These are phyloP conservation scores for Microcyclospora tardicrescens DNA, from an alignment of 2,329 filamentous ascomycete genomes.

Conservation along the genomic window DNA sequence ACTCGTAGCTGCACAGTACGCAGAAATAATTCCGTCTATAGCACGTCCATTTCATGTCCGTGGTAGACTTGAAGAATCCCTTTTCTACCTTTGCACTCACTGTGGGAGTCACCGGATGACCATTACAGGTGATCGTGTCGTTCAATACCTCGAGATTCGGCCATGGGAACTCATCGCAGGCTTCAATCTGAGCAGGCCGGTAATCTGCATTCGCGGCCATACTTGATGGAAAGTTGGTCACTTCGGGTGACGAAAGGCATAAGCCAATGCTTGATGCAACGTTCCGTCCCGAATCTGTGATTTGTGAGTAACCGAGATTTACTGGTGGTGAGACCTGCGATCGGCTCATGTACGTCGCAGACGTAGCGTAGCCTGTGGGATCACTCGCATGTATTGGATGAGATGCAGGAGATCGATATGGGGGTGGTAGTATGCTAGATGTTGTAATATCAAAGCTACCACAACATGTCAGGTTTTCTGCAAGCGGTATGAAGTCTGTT, in stretches of 20 bases:
- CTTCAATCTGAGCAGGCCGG: conserved; percentile 13
- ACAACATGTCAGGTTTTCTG: too few relatives aligned
- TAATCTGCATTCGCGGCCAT: conserved; percentile 20
- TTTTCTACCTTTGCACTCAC: conserved; percentile 77
- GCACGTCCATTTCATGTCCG: conserved; percentile 76
- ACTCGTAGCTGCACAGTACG: conserved; percentile 63
- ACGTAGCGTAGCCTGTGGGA: conserved; percentile 15
- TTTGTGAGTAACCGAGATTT: conserved; percentile 16
- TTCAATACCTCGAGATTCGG: conserved; percentile 39
- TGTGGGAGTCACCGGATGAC: conserved; percentile 50
- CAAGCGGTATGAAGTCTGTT: too few relatives aligned
- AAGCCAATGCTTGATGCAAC: conserved; percentile 13
- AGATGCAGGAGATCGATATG: too few relatives aligned
- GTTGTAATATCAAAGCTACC: too few relatives aligned
- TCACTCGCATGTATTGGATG: conserved; percentile 4
- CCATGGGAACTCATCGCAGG: conserved; percentile 31
- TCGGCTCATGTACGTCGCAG: conserved; percentile 15
- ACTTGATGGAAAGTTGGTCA: conserved; percentile 4
- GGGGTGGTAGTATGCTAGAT: too few relatives aligned
- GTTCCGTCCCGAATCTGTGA: conserved; percentile 21
- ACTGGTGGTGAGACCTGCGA: conserved; percentile 16
- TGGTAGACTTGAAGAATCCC: conserved; percentile 61
- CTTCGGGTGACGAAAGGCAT: conserved; percentile 9
- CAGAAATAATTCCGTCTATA: conserved; percentile 87
- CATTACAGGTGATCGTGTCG: conserved; percentile 47